Evolutionary conservation across 257 asterid species (phyloP).

Genomic region (Solanum pennellii): DNA sequence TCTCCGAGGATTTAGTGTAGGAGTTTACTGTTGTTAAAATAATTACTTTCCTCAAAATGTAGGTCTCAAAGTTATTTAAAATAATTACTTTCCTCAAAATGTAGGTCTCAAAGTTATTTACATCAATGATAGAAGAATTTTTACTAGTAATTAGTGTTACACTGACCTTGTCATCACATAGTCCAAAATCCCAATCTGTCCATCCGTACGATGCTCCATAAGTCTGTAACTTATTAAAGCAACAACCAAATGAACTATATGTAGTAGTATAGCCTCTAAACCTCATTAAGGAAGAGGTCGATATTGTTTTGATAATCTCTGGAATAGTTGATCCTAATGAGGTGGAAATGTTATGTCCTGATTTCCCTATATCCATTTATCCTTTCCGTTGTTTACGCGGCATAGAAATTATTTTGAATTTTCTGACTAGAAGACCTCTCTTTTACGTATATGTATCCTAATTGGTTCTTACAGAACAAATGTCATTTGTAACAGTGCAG

Average conservation of each 20-base stretch:
- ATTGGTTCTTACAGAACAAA: slow-evolving; percentile 29
- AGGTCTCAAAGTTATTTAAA: background rate
- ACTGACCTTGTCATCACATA: background rate
- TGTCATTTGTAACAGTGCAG: slow-evolving; percentile 74
- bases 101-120: background rate
- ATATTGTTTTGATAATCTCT: background rate
- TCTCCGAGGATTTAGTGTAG: background rate
- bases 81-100: background rate
- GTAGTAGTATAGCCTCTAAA: background rate
- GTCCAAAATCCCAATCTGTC: background rate
- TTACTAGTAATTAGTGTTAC: background rate
- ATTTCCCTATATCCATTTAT: background rate
- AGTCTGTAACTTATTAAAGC: background rate
- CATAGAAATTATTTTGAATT: background rate
- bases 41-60: background rate
- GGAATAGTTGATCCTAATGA: background rate
- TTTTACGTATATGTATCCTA: background rate
- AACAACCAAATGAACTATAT: background rate
- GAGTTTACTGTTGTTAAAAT: background rate
- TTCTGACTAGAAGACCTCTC: background rate
- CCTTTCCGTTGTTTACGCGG: background rate
- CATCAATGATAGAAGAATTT: background rate
- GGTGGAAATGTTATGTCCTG: background rate
- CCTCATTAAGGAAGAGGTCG: background rate
- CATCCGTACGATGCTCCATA: background rate